Base-by-base conservation (phyloP, 2,329 filamentous ascomycete species). In the Alternaria arbusti region DNA sequence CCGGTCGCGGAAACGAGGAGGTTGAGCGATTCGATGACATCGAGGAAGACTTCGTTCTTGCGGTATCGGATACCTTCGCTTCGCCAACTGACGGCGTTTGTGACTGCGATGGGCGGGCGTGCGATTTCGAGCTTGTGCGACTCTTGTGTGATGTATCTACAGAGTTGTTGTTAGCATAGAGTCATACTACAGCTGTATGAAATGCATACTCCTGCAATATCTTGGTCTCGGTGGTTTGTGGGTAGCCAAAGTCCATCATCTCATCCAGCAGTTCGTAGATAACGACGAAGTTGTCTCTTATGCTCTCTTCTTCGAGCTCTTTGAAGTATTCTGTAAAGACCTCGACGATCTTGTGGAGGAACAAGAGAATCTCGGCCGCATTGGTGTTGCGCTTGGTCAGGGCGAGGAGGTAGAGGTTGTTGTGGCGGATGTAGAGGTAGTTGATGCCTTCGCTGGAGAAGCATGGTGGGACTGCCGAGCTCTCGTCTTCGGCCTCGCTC, bases 231-330 rank as follows among this genome's bases (percentile, higher is more conserved):
- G 96, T 99, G 10, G 96, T 99, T 82, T 99, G 96, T 6, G 96
- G 96, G 81, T 99, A 97, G 68, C 96, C 96, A 85, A 99, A 99
- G 83, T 99, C 96, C 96, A 99, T 99, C 96, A 99, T 99, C 85
- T 99, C 96, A 79, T 99, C 96, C 67, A 99, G 88, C 65, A 99
- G 84, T 83, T 99, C 96, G 86, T 99, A 99, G 78, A 99, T 99
- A 78, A 99, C 90, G 81, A 99, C 96, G 79, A 99, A 99, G 85
- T 99, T 99, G 85, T 99, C 96, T 74, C 96, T 90, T 80, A 99
- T 99, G 74, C 93, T 97, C 83, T 99, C 96, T 82, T 99, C 96
- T 82, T 99, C 96, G 64, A 99, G 87, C 68, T 96, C 95, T 82
- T 99, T 99, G 87, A 99, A 99, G 85, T 99, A 99, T 83, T 99